Base-by-base conservation (phyloP, 345 rosid species). In the Aurinia saxatilis region DNA sequence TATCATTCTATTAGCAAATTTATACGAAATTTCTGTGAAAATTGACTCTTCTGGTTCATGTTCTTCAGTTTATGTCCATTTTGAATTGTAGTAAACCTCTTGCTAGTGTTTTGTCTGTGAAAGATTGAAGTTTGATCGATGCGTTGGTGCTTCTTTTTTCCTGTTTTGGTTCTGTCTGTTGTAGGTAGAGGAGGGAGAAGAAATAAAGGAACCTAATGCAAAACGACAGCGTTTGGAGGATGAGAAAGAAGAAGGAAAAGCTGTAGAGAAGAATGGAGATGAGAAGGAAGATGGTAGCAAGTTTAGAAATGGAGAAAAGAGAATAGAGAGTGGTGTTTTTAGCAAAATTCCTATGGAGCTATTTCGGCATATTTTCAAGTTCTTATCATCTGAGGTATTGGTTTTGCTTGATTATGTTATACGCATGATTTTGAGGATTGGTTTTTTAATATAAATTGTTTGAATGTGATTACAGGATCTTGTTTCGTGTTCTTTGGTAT, bases 361-460 rank as follows among this genome's bases (percentile, higher is more conserved):
- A 8, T 88, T 86, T 70, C 79, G 80, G 16, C 92, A 86, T 61
- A 83, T 91, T 61, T 90, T 91, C 70, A 91, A 91, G 77, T 91
- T 86, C 62, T 86, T 91, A 18, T 88, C 98, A 8, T 91, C 96
- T 23, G 98, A 88, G 95, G 98, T 86, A 15, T 17, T 17, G n/a
- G 11, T 50, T 40, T 11, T 46, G 3, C 10, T 61, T 23, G 3
- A 45, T 31, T 53, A 5, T 54, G 11, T 31, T 30, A 13, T 55
- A 12, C 5, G 46, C 12, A 7, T 29, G 10, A 21, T 48, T 17
- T 49, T 52, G 18, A 61, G 52, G 10, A 6, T 30, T 40, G 1
- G 12, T 12, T 50, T 10, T 57, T 4, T 21, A 21, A 15, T 21
- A 19, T 8, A 36, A 48, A 5, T 30, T 30, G 47, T 72, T 47